Evolutionary conservation across 805 yeast genomes (phyloP).

Genomic region (Saccharomycodes ludwigii): DNA sequence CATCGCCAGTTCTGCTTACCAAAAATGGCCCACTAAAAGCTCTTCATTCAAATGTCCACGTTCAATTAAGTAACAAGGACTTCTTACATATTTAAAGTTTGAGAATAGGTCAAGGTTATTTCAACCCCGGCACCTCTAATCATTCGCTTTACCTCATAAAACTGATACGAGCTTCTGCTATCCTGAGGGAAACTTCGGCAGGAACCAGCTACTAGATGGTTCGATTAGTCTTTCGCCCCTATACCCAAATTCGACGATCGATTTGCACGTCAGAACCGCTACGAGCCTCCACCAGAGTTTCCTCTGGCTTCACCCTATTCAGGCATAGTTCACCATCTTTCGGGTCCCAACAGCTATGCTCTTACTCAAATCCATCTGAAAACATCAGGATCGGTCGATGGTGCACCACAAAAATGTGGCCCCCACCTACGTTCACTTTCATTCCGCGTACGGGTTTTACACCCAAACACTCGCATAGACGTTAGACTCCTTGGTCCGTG

Average conservation of each 20-base stretch:
- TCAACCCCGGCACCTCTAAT: constrained; percentile 30
- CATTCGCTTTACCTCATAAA: constrained; percentile 31
- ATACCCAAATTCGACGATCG: constrained; percentile 33
- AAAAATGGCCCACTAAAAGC: constrained; percentile 35
- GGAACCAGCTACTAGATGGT: constrained; percentile 33
- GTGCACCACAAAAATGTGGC: constrained; percentile 24
- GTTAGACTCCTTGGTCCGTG: constrained; percentile 33
- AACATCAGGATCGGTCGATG: constrained; percentile 29
- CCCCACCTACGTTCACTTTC: constrained; percentile 29
- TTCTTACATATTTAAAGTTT: constrained; percentile 31
- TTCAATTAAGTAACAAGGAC: constrained; percentile 30
- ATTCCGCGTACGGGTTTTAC: constrained; percentile 29
- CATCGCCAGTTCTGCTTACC: constrained; percentile 37
- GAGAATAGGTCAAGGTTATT: constrained; percentile 30
- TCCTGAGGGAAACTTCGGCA: constrained; percentile 33
- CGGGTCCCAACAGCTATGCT: constrained; percentile 35
- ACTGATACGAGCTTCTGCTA: constrained; percentile 31
- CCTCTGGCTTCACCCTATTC: constrained; percentile 35
- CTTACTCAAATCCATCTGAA: constrained; percentile 31
- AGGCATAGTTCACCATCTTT: constrained; percentile 34
- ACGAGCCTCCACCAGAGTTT: constrained; percentile 34
- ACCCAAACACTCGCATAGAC: constrained; percentile 31
- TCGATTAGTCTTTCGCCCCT: constrained; percentile 33
- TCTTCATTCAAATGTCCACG: constrained; percentile 30
- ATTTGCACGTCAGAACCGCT: constrained; percentile 35